Base-by-base conservation (phyloP, 257 asterid species). In the Eustoma russellianum region DNA sequence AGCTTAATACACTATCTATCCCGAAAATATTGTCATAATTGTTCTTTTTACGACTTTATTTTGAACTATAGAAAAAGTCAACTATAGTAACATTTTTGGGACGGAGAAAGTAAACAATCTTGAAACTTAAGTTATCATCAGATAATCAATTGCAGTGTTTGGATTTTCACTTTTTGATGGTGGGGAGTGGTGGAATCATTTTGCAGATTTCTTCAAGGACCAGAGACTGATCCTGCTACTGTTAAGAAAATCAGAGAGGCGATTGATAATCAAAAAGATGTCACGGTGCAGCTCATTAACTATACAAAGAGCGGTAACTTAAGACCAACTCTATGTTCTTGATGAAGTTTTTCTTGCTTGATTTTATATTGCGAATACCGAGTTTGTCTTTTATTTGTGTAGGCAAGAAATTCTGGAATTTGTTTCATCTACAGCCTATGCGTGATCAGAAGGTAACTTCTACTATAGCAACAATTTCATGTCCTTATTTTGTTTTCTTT, bases 341-440 rank as follows among this genome's bases (percentile, higher is more conserved):
- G 30, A n/a, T 17, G 12, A 8, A 7, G 9, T 30, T 33, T 1
- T 14, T 14, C 44, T 28, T 9, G 9, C 35, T 7, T 30, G 11
- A 11, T 52, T 5, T 17, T 17, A 11, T 24, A 38, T 38, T 7
- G 9, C 43, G 12, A 38, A 11, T 2, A 38, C 43, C 12, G 43
- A 34, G 9, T 0, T 33, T 46, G 9, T 12, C 24, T 41, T 18
- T 28, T 8, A 47, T 19, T 13, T 12, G 24, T 56, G 19, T 56
- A 91, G 99, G 99, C 65, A 92, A 92, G 50, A 92, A 92, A 73
- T 92, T 92, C 74, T 92, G 99, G 99, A 92, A 92, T 58, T 76
- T 92, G 77, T 92, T 92, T 70, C 99, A 92, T 78, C 79, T 92
- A 57, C 99, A 92, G 77, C 99, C 99, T 66, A 92, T 92, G 99